A percentile compares a stretch with the other conserved stretches of the same genome.
phyloP scores from a whole-genome alignment of 148 eudicot species.

The Rhododendron ferrugineum region DNA sequence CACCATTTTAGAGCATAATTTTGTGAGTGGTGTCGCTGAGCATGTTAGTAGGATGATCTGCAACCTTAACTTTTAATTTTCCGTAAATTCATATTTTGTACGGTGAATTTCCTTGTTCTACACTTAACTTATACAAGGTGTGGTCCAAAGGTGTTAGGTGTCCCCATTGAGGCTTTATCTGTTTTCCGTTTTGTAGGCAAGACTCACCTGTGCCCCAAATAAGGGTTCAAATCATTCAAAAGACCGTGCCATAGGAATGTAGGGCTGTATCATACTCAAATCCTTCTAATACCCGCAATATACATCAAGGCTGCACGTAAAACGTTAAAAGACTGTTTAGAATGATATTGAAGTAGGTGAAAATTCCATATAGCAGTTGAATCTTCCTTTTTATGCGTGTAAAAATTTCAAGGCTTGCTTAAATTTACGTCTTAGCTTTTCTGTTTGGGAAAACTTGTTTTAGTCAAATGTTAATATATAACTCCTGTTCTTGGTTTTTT shows the following conservation, averaged over 20 bases:
- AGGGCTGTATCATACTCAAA: background rate
- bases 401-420: background rate
- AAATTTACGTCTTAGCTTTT: background rate
- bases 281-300: background rate
- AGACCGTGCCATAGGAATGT: background rate
- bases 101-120: background rate
- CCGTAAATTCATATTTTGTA: background rate
- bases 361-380: background rate
- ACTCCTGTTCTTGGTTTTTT: background rate
- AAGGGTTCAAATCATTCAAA: background rate
- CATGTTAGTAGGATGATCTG: background rate
- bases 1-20: background rate
- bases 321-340: background rate
- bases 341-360: background rate
- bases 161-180: background rate
- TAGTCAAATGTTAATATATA: background rate
- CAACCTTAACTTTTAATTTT: background rate
- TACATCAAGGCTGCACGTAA: background rate
- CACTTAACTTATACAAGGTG: background rate
- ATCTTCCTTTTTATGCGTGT: background rate
- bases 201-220: background rate
- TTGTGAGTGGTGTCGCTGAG: background rate
- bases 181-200: background rate
- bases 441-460: background rate
- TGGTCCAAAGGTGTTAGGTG: background rate